Evolutionary conservation across 768 basidiomycete genomes (phyloP).

Genomic region (Strobilomyces confusus): DNA sequence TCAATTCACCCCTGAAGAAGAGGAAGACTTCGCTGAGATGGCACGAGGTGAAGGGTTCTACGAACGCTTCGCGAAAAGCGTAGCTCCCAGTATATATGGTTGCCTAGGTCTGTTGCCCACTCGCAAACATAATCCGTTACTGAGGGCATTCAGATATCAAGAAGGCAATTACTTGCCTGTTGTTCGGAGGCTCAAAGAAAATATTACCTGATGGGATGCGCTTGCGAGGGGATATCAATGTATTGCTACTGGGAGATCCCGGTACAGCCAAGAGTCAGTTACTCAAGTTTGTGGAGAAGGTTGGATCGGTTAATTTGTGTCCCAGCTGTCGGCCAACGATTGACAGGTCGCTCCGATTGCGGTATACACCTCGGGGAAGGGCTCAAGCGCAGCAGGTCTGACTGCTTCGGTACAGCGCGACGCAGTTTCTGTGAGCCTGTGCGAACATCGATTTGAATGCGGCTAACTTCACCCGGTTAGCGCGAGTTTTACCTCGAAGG

Average conservation of each 20-base stretch:
- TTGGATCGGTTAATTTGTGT: slow-evolving; percentile 21
- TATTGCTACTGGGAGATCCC: slow-evolving; percentile 92
- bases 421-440: slow-evolving; percentile 67
- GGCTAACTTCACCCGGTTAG: slow-evolving; percentile 37
- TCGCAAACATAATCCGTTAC: not conserved
- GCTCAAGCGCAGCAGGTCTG: slow-evolving; percentile 96
- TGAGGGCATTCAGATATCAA: slow-evolving; percentile 76
- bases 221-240: slow-evolving; percentile 96
- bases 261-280: slow-evolving; percentile 98
- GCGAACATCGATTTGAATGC: not conserved
- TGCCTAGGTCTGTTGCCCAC: slow-evolving; percentile 62
- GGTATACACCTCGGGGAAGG: slow-evolving; percentile 98
- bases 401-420: slow-evolving; percentile 98
- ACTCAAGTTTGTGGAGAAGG: slow-evolving; percentile 98
- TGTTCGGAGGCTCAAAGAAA: slow-evolving; percentile 98
- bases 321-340: not conserved
- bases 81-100: slow-evolving; percentile 96
- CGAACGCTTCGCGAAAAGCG: slow-evolving; percentile 89
- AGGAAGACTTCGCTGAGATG: slow-evolving; percentile 94
- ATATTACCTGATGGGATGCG: slow-evolving; percentile 96
- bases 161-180: slow-evolving; percentile 93
- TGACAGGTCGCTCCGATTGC: slow-evolving; percentile 90
- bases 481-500: slow-evolving; percentile 99
- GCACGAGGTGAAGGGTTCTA: slow-evolving; percentile 86
- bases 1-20: slow-evolving; percentile 92